These are phyloP conservation scores for Schizothecium vesticola DNA, from an alignment of 495 filamentous ascomycete species.

Conservation along the genomic window DNA sequence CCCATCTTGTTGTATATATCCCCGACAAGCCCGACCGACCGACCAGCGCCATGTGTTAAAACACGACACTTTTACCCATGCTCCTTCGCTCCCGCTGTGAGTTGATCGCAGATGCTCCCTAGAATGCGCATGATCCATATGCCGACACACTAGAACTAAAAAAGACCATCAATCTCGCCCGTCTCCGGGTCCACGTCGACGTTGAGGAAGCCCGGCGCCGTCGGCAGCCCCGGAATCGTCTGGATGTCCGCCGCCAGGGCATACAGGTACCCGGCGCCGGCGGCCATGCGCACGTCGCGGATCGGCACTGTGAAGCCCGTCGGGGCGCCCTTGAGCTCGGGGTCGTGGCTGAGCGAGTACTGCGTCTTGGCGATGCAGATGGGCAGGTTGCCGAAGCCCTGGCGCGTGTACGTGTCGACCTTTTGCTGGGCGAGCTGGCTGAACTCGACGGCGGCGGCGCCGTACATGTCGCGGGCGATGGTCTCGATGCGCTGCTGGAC, in stretches of 20 bases:
- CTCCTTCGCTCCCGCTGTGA: constrained; percentile 5
- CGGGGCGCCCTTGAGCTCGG: constrained; percentile 90
- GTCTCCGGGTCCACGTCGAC: constrained; percentile 91
- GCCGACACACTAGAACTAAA: constrained; percentile 49
- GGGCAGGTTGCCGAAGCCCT: constrained; percentile 86
- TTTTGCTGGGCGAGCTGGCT: constrained; percentile 92
- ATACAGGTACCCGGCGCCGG: constrained; percentile 91
- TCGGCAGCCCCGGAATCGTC: constrained; percentile 93
- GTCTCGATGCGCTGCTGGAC: constrained; percentile 87
- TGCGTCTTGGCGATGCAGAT: constrained; percentile 98
- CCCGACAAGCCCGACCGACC: not conserved
- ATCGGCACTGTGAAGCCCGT: constrained; percentile 95
- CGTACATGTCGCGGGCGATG: constrained; percentile 91
- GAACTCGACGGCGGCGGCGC: constrained; percentile 85
- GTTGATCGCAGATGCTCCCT: constrained; percentile 18
- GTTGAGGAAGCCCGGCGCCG: constrained; percentile 92
- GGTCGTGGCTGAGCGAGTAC: constrained; percentile 93
- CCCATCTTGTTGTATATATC: not conserved
- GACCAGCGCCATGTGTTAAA: constrained; percentile 26
- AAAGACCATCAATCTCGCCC: constrained; percentile 92
- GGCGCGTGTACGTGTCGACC: constrained; percentile 87
- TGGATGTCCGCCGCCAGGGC: constrained; percentile 96
- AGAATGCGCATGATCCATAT: not conserved
- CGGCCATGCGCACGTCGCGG: constrained; percentile 86
- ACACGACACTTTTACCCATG: constrained; percentile 14